These are phyloP conservation scores for Cutaneotrichosporon mucoides DNA, from an alignment of 1,284 basidiomycete species.

Conservation along the genomic window DNA sequence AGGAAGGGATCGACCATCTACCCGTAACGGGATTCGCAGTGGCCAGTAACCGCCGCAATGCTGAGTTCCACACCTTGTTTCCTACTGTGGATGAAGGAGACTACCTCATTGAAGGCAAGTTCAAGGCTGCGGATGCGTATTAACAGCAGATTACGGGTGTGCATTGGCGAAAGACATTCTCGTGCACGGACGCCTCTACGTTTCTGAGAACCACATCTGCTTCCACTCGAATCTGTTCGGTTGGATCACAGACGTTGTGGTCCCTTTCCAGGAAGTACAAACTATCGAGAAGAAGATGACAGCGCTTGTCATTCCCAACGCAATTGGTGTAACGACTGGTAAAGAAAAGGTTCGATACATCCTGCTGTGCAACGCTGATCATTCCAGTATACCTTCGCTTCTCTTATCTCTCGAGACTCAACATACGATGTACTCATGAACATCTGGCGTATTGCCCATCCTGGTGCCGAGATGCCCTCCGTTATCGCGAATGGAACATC, in stretches of 20 bases:
- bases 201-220: constrained; percentile 96
- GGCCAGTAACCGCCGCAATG: constrained; percentile 88
- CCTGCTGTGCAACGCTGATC: no score
- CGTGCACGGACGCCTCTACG: constrained; percentile 91
- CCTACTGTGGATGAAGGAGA: constrained; percentile 86
- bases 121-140: neutral
- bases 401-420: constrained; percentile 92
- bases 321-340: constrained; percentile 82
- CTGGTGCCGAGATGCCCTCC: constrained; percentile 56
- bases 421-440: constrained; percentile 94
- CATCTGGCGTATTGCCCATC: constrained; percentile 88
- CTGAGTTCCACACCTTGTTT: constrained; percentile 94
- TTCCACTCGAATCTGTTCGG: constrained; percentile 99
- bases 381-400: constrained; percentile 84
- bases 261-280: constrained; percentile 87
- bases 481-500: constrained; percentile 16
- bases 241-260: constrained; percentile 92
- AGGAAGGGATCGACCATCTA: constrained; percentile 51
- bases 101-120: constrained; percentile 90
- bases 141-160: constrained; percentile 81
- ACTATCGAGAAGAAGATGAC: constrained; percentile 97
- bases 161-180: constrained; percentile 93
- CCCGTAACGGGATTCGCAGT: constrained; percentile 92
- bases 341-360: constrained; percentile 52
- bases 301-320: constrained; percentile 96